Evolutionary conservation across 352 stramenopile genomes (phyloP), one percentile per base, ranked within the genome.

Genomic region (Globisporangium spinosum): DNA sequence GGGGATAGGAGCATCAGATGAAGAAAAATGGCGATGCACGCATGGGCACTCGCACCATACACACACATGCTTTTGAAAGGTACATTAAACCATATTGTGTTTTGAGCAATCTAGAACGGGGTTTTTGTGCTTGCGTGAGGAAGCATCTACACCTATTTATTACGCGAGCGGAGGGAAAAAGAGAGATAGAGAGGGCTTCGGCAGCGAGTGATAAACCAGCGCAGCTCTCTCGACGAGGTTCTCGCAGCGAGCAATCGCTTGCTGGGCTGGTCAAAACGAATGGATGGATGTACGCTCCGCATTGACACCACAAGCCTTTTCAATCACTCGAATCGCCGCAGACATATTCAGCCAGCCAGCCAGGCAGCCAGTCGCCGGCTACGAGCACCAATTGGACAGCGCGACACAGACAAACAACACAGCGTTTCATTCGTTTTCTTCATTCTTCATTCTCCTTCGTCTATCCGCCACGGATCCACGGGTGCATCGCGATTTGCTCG

Each of bases 401-500:
- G 34, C 10, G 15, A 27, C 43, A 51, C 17, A 51, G 43, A 22
- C 17, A 51, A 7, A 51, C 43, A 51, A 51, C 4, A 49, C 43
- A 51, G 43, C 17, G 6, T 47, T 51, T 51, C 43, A 51, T 51
- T 55, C 47, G 47, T 27, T 57, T 40, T 55, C 43, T 25, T 58
- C 25, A 51, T 43, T 63, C 53, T 43, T 63, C 53, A 17, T 47
- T 51, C 43, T 47, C 58, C 34, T 40, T 23, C 23, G 25, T 63
- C 70, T 85, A 90, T 76, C 81, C 82, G 38, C 82, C 82, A 49
- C 84, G 79, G 55, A 95, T 77, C 87, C 87, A 95, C 62, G 87
- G 87, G 67, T 95, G 87, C 78, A 85, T 81, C 32, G 83, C 85
- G 61, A 95, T 95, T 71, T 95, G 80, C 67, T 91, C 82, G 70